phyloP scores from a whole-genome alignment of 768 basidiomycete species.

The Scleroderma citrinum region DNA sequence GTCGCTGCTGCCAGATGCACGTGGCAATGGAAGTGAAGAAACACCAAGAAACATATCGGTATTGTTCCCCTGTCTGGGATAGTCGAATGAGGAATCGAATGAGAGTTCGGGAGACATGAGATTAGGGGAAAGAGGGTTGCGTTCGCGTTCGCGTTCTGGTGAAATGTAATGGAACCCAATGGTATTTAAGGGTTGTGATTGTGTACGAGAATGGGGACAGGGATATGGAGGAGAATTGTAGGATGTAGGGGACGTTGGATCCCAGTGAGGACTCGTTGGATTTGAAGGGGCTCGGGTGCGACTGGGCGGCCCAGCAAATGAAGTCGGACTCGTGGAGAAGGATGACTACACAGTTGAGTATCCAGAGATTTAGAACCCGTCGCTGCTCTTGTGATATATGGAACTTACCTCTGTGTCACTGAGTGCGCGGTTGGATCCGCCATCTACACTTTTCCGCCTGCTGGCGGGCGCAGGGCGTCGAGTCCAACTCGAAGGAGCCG shows the following conservation, averaged over 20 bases:
- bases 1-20: slow-evolving; percentile 22
- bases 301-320: slow-evolving; percentile 40
- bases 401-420: slow-evolving; percentile 69
- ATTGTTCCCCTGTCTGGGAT: slow-evolving; percentile 20
- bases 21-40: slow-evolving; percentile 56
- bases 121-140: slow-evolving; percentile 19
- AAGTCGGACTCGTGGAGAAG: slow-evolving; percentile 30
- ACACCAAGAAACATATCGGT: slow-evolving; percentile 42
- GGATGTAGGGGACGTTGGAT: slow-evolving; percentile 38
- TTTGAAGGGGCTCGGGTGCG: slow-evolving; percentile 69
- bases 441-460: slow-evolving; percentile 70
- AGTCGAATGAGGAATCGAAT: slow-evolving; percentile 33
- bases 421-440: slow-evolving; percentile 39
- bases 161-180: slow-evolving; percentile 39
- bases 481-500: slow-evolving; percentile 72
- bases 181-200: slow-evolving; percentile 40
- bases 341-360: slow-evolving; percentile 24
- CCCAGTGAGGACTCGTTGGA: slow-evolving; percentile 40
- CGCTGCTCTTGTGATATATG: too few species aligned
- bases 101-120: slow-evolving; percentile 32
- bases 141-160: slow-evolving; percentile 31
- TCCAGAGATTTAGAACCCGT: slow-evolving; percentile 2
- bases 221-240: slow-evolving; percentile 42
- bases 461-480: slow-evolving; percentile 62
- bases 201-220: slow-evolving; percentile 62